These are phyloP conservation scores for Epichloe gansuensis DNA, from an alignment of 2,329 filamentous ascomycete species.

Conservation along the genomic window DNA sequence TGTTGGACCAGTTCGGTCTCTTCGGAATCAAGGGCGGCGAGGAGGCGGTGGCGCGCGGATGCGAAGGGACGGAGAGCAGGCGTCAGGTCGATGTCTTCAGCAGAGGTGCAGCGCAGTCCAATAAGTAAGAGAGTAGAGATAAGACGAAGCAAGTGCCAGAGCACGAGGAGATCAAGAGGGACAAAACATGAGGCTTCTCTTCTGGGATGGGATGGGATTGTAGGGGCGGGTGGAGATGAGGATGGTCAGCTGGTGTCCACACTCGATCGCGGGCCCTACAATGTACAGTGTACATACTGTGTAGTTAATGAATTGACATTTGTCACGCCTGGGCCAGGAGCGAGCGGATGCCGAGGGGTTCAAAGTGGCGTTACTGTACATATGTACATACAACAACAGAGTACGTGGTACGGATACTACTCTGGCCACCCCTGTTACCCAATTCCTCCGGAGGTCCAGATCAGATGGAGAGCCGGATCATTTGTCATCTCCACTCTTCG, in stretches of 20 bases:
- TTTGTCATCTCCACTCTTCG: too few relatives aligned
- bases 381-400: not conserved
- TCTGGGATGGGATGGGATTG: not conserved
- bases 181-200: not conserved
- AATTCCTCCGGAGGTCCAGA: too few relatives aligned
- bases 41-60: not conserved
- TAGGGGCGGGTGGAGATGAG: conserved; percentile 2
- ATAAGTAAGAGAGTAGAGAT: not conserved
- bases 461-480: too few relatives aligned
- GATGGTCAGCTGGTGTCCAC: not conserved
- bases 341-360: conserved; percentile 1
- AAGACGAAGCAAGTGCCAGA: not conserved
- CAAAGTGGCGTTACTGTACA: conserved; percentile 5
- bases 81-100: not conserved
- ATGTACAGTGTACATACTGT: not conserved
- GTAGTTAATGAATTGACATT: not conserved
- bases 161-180: not conserved
- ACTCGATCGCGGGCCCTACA: not conserved
- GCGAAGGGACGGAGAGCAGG: not conserved
- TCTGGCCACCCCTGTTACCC: too few relatives aligned
- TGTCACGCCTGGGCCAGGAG: not conserved
- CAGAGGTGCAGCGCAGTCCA: not conserved
- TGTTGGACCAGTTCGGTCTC: not conserved
- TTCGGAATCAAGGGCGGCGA: not conserved
- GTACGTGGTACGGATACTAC: too few relatives aligned